Percentiles rank a stretch among this genome's conserved stretches.
Conservation (phyloP, 106 monocot genomes). For the Iris macrosiphon region DNA sequence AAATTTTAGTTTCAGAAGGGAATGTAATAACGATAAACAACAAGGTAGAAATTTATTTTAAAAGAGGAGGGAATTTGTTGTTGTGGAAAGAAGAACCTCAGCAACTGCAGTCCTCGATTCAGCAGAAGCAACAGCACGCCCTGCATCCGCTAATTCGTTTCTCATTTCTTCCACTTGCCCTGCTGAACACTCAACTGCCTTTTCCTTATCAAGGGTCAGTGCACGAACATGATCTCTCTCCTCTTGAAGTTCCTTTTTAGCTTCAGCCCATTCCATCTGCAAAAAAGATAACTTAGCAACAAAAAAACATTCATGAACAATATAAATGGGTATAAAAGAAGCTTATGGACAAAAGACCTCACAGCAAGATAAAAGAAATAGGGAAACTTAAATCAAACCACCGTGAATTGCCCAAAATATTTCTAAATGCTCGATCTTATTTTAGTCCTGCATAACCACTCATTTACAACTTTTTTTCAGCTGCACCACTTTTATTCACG, state of each 20-base stretch:
- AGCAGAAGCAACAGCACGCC: slow-evolving; percentile 70
- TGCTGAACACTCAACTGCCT: slow-evolving; percentile 34
- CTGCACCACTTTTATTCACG: too few species aligned
- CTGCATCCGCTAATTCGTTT: slow-evolving; percentile 73
- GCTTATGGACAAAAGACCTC: too few species aligned
- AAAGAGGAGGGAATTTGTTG: neutral
- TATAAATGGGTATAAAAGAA: neutral
- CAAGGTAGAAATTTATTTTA: neutral
- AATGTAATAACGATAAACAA: neutral
- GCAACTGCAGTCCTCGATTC: slow-evolving; percentile 79
- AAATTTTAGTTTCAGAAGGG: neutral
- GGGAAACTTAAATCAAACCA: too few species aligned
- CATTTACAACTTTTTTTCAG: too few species aligned
- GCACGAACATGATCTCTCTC: slow-evolving; percentile 64
- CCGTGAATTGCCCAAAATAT: too few species aligned
- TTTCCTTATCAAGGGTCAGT: slow-evolving; percentile 63
- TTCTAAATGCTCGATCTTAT: too few species aligned
- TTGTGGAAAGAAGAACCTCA: slow-evolving; percentile 44
- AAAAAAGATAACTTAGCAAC: too few species aligned
- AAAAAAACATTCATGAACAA: neutral
- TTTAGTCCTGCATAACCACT: too few species aligned
- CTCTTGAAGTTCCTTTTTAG: slow-evolving; percentile 87
- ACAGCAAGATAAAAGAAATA: too few species aligned
- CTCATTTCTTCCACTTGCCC: slow-evolving; percentile 69
- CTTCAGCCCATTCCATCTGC: slow-evolving; percentile 86